Evolutionary conservation across 768 basidiomycete genomes (phyloP).

Genomic region (Mycena kentingensis): DNA sequence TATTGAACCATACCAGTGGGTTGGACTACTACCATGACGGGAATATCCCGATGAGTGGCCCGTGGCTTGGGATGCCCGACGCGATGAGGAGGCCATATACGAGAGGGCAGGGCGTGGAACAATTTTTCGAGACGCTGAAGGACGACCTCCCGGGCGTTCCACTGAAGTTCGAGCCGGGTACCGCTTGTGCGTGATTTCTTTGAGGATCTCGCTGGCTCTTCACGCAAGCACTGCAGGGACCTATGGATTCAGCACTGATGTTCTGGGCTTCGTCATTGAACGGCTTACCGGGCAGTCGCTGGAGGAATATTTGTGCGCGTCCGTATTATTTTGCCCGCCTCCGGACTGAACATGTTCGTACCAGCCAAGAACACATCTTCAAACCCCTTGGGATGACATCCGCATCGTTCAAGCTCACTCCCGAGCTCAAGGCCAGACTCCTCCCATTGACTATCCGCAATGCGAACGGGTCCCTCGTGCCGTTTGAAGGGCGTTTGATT

Average conservation of each 20-base stretch:
- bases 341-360: not conserved
- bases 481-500: no score
- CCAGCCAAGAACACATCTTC: slow-evolving; percentile 28
- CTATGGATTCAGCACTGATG: slow-evolving; percentile 30
- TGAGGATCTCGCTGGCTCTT: not conserved
- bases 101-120: no score
- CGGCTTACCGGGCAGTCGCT: slow-evolving; percentile 28
- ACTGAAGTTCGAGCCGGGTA: slow-evolving; percentile 34
- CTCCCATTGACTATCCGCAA: slow-evolving; percentile 19
- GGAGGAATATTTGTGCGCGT: slow-evolving; percentile 34
- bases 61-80: no score
- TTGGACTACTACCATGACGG: slow-evolving; percentile 26
- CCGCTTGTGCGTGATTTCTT: slow-evolving; percentile 25
- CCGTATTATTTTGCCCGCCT: not conserved
- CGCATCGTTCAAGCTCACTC: slow-evolving; percentile 25
- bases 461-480: slow-evolving; percentile 17
- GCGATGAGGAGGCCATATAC: no score
- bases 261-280: slow-evolving; percentile 32
- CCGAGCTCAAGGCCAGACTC: slow-evolving; percentile 18
- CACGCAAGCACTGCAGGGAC: slow-evolving; percentile 17
- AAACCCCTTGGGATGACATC: slow-evolving; percentile 26
- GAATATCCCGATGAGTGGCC: slow-evolving; percentile 1
- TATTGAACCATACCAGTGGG: slow-evolving; percentile 36
- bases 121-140: no score
- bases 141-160: slow-evolving; percentile 29